Conservation (phyloP, 495 filamentous ascomycete species). For the Penicillium waksmanii region DNA sequence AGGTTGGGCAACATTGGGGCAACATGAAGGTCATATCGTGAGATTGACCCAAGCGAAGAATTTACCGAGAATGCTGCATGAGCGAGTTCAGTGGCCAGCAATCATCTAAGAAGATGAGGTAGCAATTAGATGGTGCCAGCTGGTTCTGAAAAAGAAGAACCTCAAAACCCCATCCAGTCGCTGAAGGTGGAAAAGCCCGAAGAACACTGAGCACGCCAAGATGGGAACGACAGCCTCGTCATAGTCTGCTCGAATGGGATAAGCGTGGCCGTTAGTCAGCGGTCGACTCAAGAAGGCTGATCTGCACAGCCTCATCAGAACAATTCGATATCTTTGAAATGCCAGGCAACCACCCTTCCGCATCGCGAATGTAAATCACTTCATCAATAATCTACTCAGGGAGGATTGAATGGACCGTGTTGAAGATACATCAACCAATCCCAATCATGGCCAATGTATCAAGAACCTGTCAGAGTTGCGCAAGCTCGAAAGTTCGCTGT, state of each 20-base stretch:
- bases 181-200: background rate
- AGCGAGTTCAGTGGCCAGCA: too few relatives aligned
- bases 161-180: background rate
- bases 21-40: too few relatives aligned
- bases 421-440: background rate
- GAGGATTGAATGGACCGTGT: background rate
- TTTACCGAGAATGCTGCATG: too few relatives aligned
- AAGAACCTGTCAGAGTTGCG: conserved; percentile 31
- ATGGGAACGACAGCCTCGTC: background rate
- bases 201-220: background rate
- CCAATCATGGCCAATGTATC: conserved; percentile 6
- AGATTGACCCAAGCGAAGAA: too few relatives aligned
- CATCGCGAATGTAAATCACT: background rate
- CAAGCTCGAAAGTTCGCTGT: conserved; percentile 33
- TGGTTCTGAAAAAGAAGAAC: too few relatives aligned
- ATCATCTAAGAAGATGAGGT: too few relatives aligned
- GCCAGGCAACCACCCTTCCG: background rate
- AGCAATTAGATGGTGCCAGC: too few relatives aligned
- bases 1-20: too few relatives aligned
- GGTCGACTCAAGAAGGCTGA: background rate
- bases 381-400: background rate
- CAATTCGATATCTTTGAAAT: background rate
- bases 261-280: conserved; percentile 3
- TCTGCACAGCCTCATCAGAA: conserved; percentile 3
- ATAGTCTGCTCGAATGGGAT: background rate